These are phyloP conservation scores for Heliosperma pusillum DNA, from an alignment of 148 eudicot genomes.

Conservation along the genomic window DNA sequence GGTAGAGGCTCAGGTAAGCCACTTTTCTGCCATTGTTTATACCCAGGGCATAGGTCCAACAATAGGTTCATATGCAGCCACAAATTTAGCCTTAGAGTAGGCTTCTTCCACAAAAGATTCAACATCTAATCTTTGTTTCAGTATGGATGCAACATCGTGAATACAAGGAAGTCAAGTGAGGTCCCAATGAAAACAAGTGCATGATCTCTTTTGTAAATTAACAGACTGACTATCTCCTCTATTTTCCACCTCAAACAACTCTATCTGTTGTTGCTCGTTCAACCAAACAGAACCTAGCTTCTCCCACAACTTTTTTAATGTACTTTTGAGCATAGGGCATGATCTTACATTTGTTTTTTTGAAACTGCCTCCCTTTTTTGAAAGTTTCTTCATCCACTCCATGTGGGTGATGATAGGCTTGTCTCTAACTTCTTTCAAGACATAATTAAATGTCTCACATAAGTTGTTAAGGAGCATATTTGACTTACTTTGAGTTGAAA, in stretches of 20 bases:
- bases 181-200: background rate
- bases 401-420: no score
- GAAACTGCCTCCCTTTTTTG: background rate
- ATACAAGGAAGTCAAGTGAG: background rate
- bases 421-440: no score
- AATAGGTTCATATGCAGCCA: no score
- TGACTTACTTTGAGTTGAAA: no score
- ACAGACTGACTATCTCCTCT: background rate
- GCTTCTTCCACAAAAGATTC: background rate
- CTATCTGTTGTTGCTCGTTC: background rate
- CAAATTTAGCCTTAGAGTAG: background rate
- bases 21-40: no score
- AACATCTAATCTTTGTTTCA: background rate
- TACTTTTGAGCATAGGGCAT: background rate
- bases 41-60: no score
- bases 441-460: no score
- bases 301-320: background rate
- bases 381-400: no score
- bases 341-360: background rate
- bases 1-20: no score
- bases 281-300: background rate
- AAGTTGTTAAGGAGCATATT: no score
- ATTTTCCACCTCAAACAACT: background rate
- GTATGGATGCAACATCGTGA: background rate
- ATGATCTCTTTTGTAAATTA: background rate